Base-by-base conservation (phyloP, 345 rosid species). In the Iberis pinnata region DNA sequence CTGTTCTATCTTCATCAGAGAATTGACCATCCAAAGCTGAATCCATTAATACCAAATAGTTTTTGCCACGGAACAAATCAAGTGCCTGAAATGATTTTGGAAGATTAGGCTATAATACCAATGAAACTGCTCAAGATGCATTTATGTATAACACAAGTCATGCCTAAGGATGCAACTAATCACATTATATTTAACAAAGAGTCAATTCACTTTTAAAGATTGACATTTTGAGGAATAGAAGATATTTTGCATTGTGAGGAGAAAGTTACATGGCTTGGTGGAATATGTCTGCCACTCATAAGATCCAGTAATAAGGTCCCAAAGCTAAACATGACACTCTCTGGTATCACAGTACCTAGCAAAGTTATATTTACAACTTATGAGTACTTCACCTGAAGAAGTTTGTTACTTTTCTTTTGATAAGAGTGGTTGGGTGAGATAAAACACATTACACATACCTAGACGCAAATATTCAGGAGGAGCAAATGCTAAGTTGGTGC, bases 251-350 rank as follows among this genome's bases (percentile, higher is more conserved):
- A 49, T 26, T 43, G 45, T 38, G 63, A 55, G 47, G 45, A 32
- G 42, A 71, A 75, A 43, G 13, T 76, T 81, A 93, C 99, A 76
- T 93, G 99, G 60, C 85, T 88, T 2, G 97, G 98, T 51, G 98
- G 98, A 61, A 92, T 92, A 77, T 85, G 98, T 64, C 79, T 92
- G 63, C 97, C 98, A 50, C 99, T 83, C 58, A 88, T 78, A 73
- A 93, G 95, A 79, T 88, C 99, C 18, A 93, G 81, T 65, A 93
- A 63, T 74, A 93, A 61, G 52, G 97, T 93, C 11, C 99, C 99
- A 51, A 93, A 93, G 80, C 99, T 86, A 77, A 88, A 93, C 35
- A 84, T 86, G 15, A 88, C 90, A 68, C 99, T 93, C 66, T 88
- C 99, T 3, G 81, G 64, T 27, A 84, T 80, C 73, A 93, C 90